Percentiles rank a stretch among this genome's conserved stretches.
These are phyloP conservation scores for Leucoagaricus sp. DNA, from an alignment of 1,284 basidiomycete genomes.

Conservation along the genomic window DNA sequence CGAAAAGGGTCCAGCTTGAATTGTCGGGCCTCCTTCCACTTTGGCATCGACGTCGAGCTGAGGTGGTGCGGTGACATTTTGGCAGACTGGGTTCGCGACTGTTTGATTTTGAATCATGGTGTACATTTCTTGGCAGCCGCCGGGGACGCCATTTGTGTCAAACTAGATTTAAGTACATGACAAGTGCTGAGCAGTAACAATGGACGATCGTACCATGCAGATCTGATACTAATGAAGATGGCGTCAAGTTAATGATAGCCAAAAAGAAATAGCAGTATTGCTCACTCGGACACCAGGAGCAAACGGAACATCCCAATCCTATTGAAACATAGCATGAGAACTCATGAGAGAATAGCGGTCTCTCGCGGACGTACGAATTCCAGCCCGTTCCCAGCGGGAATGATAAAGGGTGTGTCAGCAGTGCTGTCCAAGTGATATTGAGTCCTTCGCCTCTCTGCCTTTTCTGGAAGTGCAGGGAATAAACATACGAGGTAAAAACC, in stretches of 20 bases:
- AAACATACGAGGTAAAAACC: conserved; percentile 50
- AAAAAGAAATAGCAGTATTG: conserved; percentile 7
- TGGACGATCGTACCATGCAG: conserved; percentile 46
- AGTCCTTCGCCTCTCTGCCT: too few species aligned
- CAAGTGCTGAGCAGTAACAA: background rate
- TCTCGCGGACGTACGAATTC: conserved; percentile 40
- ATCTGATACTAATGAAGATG: conserved; percentile 43
- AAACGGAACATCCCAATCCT: conserved; percentile 54
- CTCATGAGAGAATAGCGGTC: background rate
- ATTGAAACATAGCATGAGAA: background rate
- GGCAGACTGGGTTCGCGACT: conserved; percentile 33
- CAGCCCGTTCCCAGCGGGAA: conserved; percentile 40
- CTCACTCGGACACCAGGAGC: conserved; percentile 46
- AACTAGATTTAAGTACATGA: conserved; percentile 28
- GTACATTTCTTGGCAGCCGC: conserved; percentile 50
- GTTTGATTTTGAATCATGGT: conserved; percentile 40
- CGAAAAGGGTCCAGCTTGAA: conserved; percentile 27
- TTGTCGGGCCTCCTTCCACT: conserved; percentile 30
- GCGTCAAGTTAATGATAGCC: background rate
- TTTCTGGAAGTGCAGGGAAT: background rate
- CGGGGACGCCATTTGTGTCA: conserved; percentile 41
- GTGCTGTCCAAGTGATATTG: background rate
- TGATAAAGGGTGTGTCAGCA: conserved; percentile 44
- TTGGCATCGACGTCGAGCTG: conserved; percentile 29
- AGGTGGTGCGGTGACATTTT: conserved; percentile 43